A percentile compares a stretch with the other conserved stretches of the same genome.
Evolutionary conservation across 352 stramenopile genomes (phyloP).

Genomic region (Sclerospora graminicola): DNA sequence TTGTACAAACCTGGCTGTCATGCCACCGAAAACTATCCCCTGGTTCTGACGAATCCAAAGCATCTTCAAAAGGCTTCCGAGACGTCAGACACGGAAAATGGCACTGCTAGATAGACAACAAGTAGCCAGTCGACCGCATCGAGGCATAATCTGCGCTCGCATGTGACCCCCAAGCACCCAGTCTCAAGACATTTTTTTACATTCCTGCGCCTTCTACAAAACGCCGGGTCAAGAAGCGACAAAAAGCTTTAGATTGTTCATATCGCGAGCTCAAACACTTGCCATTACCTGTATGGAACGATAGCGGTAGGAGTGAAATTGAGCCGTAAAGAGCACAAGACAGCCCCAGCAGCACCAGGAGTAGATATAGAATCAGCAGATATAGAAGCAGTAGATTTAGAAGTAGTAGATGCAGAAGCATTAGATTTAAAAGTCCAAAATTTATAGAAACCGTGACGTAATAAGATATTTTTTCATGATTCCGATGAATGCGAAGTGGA

Average conservation of each 20-base stretch:
- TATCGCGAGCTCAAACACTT: conserved; percentile 59
- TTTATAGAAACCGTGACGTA: too few species aligned
- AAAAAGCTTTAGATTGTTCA: conserved; percentile 33
- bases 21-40: conserved; percentile 39
- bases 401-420: too few species aligned
- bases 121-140: conserved; percentile 12
- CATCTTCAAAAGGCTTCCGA: conserved; percentile 20
- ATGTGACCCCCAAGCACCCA: conserved; percentile 32
- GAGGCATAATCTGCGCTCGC: conserved; percentile 35
- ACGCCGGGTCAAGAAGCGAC: conserved; percentile 48
- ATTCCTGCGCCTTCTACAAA: conserved; percentile 16
- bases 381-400: too few species aligned
- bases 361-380: too few species aligned
- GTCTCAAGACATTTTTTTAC: conserved; percentile 57
- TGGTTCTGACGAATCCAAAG: conserved; percentile 65
- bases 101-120: conserved; percentile 11
- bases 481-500: too few species aligned
- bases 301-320: conserved; percentile 24
- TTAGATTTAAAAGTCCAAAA: too few species aligned
- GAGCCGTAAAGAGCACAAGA: conserved; percentile 9
- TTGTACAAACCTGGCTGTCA: conserved; percentile 58
- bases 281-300: conserved; percentile 37
- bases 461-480: too few species aligned
- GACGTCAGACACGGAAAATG: conserved; percentile 1
- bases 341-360: too few species aligned